Evolutionary conservation across 306 rosid genomes (phyloP).

Genomic region (Casuarina cunninghamiana): DNA sequence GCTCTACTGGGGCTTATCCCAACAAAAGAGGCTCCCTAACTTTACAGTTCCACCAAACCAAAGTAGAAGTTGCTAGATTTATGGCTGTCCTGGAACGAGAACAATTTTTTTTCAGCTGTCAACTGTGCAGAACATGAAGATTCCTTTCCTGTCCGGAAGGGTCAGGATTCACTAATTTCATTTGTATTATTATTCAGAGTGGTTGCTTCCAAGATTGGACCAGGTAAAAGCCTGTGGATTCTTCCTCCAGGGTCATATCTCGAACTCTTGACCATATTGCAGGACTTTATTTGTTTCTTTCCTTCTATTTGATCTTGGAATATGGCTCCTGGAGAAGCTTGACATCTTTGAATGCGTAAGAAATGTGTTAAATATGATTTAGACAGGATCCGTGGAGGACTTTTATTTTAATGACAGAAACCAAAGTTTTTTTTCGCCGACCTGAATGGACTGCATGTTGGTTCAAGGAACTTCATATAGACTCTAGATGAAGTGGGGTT

Average conservation of each 20-base stretch:
- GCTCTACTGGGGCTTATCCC: background rate
- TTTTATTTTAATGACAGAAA: background rate
- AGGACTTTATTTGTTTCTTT: background rate
- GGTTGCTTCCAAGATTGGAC: conserved; percentile 16
- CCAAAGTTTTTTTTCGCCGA: background rate
- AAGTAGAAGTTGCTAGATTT: background rate
- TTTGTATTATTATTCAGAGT: background rate
- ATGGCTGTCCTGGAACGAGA: conserved; percentile 17
- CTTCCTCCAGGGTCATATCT: background rate
- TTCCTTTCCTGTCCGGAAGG: background rate
- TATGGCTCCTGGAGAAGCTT: background rate
- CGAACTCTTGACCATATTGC: background rate
- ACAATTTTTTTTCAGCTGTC: conserved; percentile 8
- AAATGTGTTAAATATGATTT: background rate
- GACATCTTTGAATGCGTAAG: background rate
- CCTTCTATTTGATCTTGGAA: background rate
- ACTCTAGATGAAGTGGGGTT: background rate
- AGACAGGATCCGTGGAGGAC: background rate
- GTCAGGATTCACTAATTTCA: conserved; percentile 14
- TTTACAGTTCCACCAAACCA: background rate
- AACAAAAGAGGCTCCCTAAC: background rate
- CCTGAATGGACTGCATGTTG: background rate
- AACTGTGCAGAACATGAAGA: conserved; percentile 7
- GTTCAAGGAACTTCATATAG: background rate
- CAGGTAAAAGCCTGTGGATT: background rate